Percentiles rank a stretch among this genome's conserved stretches.
phyloP scores from a whole-genome alignment of 805 yeast genomes.

The Zygosaccharomyces rouxii region DNA sequence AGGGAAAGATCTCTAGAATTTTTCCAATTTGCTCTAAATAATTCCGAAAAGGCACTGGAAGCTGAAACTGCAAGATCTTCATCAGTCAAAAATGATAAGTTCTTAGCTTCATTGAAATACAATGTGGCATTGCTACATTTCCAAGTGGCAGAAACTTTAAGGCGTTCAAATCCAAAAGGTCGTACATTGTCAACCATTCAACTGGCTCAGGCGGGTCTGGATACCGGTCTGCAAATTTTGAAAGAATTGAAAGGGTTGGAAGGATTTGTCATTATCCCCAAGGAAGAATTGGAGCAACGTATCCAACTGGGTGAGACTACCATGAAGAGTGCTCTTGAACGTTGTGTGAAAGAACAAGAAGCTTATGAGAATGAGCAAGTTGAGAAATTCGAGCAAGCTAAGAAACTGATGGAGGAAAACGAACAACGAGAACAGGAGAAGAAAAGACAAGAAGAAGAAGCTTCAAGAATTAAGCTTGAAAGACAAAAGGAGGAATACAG shows the following conservation, averaged over 20 bases:
- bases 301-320: slow-evolving; percentile 82
- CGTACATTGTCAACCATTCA: slow-evolving; percentile 62
- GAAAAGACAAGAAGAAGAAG: slow-evolving; percentile 47
- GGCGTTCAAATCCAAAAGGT: slow-evolving; percentile 54
- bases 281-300: slow-evolving; percentile 76
- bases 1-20: slow-evolving; percentile 61
- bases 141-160: slow-evolving; percentile 79
- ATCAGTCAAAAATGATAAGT: slow-evolving; percentile 33
- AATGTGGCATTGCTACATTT: slow-evolving; percentile 81
- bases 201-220: slow-evolving; percentile 50
- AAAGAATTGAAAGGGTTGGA: slow-evolving; percentile 49
- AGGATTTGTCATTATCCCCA: slow-evolving; percentile 66
- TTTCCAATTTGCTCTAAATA: slow-evolving; percentile 57
- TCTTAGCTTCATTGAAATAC: slow-evolving; percentile 52
- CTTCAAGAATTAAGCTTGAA: slow-evolving; percentile 41
- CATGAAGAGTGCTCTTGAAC: slow-evolving; percentile 63
- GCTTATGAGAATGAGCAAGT: slow-evolving; percentile 56
- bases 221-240: slow-evolving; percentile 56
- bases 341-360: slow-evolving; percentile 66
- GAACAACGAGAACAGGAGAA: slow-evolving; percentile 44
- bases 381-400: slow-evolving; percentile 68
- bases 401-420: slow-evolving; percentile 58
- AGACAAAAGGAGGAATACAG: slow-evolving; percentile 49
- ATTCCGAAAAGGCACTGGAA: slow-evolving; percentile 53
- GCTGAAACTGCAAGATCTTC: slow-evolving; percentile 26